Evolutionary conservation across 2,329 filamentous ascomycete genomes (phyloP).

Genomic region (Pseudogymnoascus sp.): DNA sequence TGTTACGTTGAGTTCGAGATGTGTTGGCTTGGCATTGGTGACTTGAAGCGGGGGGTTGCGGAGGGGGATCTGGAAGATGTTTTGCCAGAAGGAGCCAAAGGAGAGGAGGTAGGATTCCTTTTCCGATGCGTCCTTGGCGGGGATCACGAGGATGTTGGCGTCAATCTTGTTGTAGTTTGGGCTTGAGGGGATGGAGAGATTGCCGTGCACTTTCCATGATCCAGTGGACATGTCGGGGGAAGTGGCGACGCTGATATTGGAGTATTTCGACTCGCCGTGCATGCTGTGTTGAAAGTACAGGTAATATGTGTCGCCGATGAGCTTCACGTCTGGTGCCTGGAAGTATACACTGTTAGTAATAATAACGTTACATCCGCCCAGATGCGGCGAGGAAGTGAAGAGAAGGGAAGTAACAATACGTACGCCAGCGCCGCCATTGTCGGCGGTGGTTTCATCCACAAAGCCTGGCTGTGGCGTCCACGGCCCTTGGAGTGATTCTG

Average conservation of each 20-base stretch:
- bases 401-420: background rate
- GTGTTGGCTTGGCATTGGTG: slow-evolving; percentile 28
- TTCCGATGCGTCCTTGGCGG: slow-evolving; percentile 15
- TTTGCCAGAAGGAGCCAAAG: slow-evolving; percentile 62
- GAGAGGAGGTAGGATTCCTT: slow-evolving; percentile 38
- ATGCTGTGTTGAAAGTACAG: slow-evolving; percentile 51
- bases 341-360: background rate
- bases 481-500: background rate
- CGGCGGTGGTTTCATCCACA: background rate
- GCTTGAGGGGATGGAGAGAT: slow-evolving; percentile 41
- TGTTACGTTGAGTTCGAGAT: slow-evolving; percentile 45
- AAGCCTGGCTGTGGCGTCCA: background rate
- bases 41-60: slow-evolving; percentile 26
- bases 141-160: slow-evolving; percentile 39
- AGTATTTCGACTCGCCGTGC: slow-evolving; percentile 43
- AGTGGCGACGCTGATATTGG: slow-evolving; percentile 42
- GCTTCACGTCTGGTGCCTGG: slow-evolving; percentile 54
- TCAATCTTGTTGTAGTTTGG: slow-evolving; percentile 53
- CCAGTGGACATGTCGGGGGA: slow-evolving; percentile 40
- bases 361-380: background rate
- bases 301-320: slow-evolving; percentile 51
- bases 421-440: background rate
- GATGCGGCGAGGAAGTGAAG: background rate
- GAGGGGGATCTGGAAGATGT: slow-evolving; percentile 53
- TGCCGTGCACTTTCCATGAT: slow-evolving; percentile 51